Evolutionary conservation across 2,329 filamentous ascomycete genomes (phyloP), one percentile per base, ranked within the genome.

Genomic region (Calycina herbarum): DNA sequence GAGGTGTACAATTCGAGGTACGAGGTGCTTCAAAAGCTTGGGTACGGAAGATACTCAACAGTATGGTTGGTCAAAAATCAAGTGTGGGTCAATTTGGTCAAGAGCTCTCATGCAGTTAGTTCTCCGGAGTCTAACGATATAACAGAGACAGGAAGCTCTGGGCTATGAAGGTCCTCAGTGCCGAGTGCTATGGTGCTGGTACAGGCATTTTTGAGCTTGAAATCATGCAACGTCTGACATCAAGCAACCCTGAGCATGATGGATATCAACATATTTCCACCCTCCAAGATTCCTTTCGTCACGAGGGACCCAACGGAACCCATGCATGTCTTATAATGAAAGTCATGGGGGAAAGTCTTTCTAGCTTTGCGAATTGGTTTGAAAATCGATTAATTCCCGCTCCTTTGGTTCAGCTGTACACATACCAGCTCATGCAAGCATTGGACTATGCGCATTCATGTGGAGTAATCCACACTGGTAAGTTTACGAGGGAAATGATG

Each of bases 1-100:
- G 60, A 62, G 27, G 17, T 62, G 5, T 62, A 38, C 5, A 38
- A 62, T 13, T 31, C 51, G 3, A 33, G 33, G 5, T 62, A 62
- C 6, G 29, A 57, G 24, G 48, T 62, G 2, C 13, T 62, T 17
- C 27, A 17, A 7, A 62, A 62, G n/a, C 60, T 62, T n/a, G 60
- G 60, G 17, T 62, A 35, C 15, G 60, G 60, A 11, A 31, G 27
- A 4, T 56, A 38, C 27, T 62, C 60, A 8, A 62, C 60, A 5
- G 48, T 62, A 29, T 62, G 60, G 60, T 17, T 62, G 48, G 48
- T 54, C 8, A 54, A 13, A 24, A 27, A 54, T 13, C 20, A 27
- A 27, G 8, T 27, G 48, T 54, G 24, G 5, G 8, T 27, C 3
- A 8, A 8, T n/a, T 3, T 20, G 27, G 27, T 6, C n/a, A 48